Percentiles rank a stretch among this genome's conserved stretches.
phyloP scores from a whole-genome alignment of 805 yeast genomes.

The Kluyveromyces starmeri region DNA sequence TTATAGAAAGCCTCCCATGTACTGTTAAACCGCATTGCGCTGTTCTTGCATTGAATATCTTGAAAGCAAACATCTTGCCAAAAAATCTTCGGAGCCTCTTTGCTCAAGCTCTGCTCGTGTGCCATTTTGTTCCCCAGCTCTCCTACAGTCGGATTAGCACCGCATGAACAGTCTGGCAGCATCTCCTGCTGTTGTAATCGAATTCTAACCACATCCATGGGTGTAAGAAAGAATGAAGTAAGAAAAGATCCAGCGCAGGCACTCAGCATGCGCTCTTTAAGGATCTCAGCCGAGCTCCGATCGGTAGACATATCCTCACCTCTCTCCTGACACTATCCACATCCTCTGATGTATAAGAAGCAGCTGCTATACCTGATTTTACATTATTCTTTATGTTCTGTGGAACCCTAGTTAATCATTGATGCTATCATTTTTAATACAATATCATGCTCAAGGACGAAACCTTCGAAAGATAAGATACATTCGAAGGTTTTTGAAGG shows the following conservation, averaged over 20 bases:
- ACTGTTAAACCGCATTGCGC: conserved; percentile 39
- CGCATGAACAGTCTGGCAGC: conserved; percentile 36
- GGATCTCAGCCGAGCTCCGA: conserved; percentile 31
- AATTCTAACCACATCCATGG: conserved; percentile 72
- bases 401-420: too few relatives aligned
- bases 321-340: too few relatives aligned
- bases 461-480: too few relatives aligned
- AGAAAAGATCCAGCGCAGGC: conserved; percentile 70
- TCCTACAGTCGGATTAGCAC: conserved; percentile 8
- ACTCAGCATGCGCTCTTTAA: conserved; percentile 61
- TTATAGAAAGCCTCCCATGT: conserved; percentile 65
- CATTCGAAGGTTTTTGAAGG: too few relatives aligned
- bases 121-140: not conserved
- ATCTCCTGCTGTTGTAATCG: conserved; percentile 71
- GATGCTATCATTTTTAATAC: too few relatives aligned
- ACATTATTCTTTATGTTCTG: too few relatives aligned
- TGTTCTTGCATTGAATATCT: conserved; percentile 24
- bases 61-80: conserved; percentile 29
- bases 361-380: too few relatives aligned
- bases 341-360: too few relatives aligned
- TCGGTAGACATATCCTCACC: not conserved
- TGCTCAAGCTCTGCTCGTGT: conserved; percentile 1
- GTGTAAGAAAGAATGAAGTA: conserved; percentile 68
- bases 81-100: conserved; percentile 18
- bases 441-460: too few relatives aligned